Percentiles rank a stretch among this genome's conserved stretches.
Evolutionary conservation across 2,329 filamentous ascomycete species (phyloP).

Genomic region (Clonostachys rhizophaga): DNA sequence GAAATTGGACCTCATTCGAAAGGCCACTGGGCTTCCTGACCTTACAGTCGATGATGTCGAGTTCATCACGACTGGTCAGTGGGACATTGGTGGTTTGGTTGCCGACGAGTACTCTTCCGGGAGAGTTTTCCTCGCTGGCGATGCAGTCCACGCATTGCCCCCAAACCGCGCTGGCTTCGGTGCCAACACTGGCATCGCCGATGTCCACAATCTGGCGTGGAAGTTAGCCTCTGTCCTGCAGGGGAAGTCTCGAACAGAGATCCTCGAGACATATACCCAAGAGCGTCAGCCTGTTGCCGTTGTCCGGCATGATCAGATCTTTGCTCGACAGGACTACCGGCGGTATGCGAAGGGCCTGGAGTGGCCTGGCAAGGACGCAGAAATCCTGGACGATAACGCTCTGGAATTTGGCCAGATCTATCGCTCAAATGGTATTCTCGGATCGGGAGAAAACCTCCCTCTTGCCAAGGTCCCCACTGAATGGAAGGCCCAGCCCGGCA

Average conservation of each 20-base stretch:
- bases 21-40: neutral
- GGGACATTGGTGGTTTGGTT: constrained; percentile 15
- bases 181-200: constrained; percentile 24
- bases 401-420: constrained; percentile 1
- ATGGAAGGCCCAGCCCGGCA: constrained; percentile 13
- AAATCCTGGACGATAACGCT: neutral
- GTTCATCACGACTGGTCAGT: constrained; percentile 10
- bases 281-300: constrained; percentile 28
- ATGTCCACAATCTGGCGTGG: constrained; percentile 36
- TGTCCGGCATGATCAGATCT: constrained; percentile 14
- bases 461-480: constrained; percentile 9
- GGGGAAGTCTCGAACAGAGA: constrained; percentile 6
- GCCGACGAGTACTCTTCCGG: constrained; percentile 17
- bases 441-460: constrained; percentile 1
- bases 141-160: constrained; percentile 24
- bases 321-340: constrained; percentile 11
- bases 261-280: constrained; percentile 29
- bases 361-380: constrained; percentile 2
- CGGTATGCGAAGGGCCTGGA: constrained; percentile 2
- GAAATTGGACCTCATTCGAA: neutral
- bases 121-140: constrained; percentile 22
- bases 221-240: constrained; percentile 27
- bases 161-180: constrained; percentile 25
- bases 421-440: neutral
- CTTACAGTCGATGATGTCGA: constrained; percentile 6